These are phyloP conservation scores for Pyrus betulifolia DNA, from an alignment of 306 rosid species.

Conservation along the genomic window DNA sequence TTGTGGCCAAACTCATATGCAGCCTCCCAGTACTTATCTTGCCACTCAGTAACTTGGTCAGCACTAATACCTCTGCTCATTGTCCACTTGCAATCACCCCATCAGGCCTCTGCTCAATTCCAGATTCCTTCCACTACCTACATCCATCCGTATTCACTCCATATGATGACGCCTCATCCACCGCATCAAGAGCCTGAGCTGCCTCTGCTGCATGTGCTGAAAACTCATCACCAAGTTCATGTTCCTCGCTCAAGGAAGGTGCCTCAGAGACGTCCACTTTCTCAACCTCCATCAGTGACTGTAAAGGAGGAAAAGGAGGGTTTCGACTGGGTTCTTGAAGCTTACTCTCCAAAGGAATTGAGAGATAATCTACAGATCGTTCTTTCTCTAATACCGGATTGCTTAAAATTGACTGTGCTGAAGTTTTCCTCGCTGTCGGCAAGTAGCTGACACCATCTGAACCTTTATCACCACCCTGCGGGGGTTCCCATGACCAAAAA, in stretches of 20 bases:
- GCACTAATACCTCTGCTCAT: conserved; percentile 79
- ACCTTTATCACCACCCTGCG: conserved; percentile 26
- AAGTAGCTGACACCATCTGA: conserved; percentile 27
- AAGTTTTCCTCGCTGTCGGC: conserved; percentile 29
- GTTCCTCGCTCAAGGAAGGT: conserved; percentile 50
- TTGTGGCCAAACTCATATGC: conserved; percentile 82
- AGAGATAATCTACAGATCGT: conserved; percentile 31
- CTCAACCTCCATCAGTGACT: conserved; percentile 50
- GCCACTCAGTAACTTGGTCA: conserved; percentile 74
- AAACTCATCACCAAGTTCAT: conserved; percentile 39
- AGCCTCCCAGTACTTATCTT: conserved; percentile 93
- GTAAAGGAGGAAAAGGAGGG: conserved; percentile 62
- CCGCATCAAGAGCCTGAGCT: conserved; percentile 51
- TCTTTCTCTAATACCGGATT: conserved; percentile 65
- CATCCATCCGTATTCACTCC: conserved; percentile 70
- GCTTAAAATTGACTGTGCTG: conserved; percentile 21
- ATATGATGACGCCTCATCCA: conserved; percentile 20
- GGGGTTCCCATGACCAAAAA: conserved; percentile 98
- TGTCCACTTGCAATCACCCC: conserved; percentile 89
- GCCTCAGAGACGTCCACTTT: conserved; percentile 30
- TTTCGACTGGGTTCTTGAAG: conserved; percentile 22
- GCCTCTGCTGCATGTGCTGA: conserved; percentile 64
- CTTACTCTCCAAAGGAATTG: conserved; percentile 68
- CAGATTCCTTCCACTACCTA: conserved; percentile 89
- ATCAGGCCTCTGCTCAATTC: conserved; percentile 74